These are phyloP conservation scores for Lithospermum erythrorhizon DNA, from an alignment of 257 asterid genomes.

Conservation along the genomic window DNA sequence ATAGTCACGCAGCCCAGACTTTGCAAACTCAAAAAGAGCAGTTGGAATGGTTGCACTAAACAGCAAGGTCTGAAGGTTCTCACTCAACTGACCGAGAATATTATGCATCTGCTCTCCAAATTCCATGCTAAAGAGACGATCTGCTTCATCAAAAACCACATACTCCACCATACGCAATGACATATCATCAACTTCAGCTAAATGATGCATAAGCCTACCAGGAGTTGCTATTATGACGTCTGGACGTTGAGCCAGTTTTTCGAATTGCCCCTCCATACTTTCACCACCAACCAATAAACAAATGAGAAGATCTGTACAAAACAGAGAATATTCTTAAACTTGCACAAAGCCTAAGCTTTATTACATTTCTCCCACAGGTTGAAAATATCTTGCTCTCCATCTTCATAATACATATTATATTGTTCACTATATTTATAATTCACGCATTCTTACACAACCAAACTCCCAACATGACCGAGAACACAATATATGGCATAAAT, in stretches of 20 bases:
- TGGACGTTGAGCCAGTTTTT: conserved; percentile 86
- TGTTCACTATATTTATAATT: no score
- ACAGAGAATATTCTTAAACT: conserved; percentile 1
- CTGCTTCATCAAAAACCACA: conserved; percentile 94
- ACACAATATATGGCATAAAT: no score
- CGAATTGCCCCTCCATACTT: conserved; percentile 96
- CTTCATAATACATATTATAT: background rate
- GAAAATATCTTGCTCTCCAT: background rate
- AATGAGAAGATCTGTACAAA: conserved; percentile 57
- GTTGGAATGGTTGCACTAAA: conserved; percentile 94
- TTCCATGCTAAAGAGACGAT: conserved; percentile 92
- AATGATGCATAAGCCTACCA: conserved; percentile 90
- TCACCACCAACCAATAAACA: conserved; percentile 96
- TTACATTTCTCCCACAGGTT: background rate
- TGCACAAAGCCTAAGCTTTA: background rate
- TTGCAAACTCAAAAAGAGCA: conserved; percentile 94
- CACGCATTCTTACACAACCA: no score
- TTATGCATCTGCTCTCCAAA: conserved; percentile 78
- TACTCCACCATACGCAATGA: conserved; percentile 81
- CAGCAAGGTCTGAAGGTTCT: conserved; percentile 84
- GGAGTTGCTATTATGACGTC: conserved; percentile 91
- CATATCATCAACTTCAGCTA: conserved; percentile 91
- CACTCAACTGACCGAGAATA: conserved; percentile 59
- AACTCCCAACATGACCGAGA: no score
- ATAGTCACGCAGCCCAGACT: conserved; percentile 93